phyloP scores from a whole-genome alignment of 2,329 filamentous ascomycete species.

The Trichoderma sp. region DNA sequence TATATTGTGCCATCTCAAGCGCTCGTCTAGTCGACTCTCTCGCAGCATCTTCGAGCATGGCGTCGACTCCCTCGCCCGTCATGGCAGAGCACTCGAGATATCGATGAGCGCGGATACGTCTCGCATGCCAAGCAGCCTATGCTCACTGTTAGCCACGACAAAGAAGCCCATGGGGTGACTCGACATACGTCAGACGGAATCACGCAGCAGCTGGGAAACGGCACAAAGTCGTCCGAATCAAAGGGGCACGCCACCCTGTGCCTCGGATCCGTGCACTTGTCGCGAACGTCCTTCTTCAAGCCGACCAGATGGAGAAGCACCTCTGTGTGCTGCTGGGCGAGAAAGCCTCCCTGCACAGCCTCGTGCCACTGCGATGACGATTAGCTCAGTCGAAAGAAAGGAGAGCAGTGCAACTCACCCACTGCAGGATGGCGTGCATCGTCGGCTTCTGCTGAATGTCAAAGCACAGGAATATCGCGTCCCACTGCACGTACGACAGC shows the following conservation, averaged over 20 bases:
- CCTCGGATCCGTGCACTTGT: constrained; percentile 25
- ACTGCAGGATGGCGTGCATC: constrained; percentile 39
- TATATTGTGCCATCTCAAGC: constrained; percentile 26
- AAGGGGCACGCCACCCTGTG: constrained; percentile 17
- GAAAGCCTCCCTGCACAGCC: constrained; percentile 35
- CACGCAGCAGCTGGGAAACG: constrained; percentile 36
- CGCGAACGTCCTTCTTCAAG: constrained; percentile 39
- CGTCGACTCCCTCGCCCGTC: constrained; percentile 40
- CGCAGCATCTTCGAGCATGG: constrained; percentile 34
- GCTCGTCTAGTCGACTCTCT: constrained; percentile 31
- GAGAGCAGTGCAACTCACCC: constrained; percentile 34
- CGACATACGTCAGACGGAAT: constrained; percentile 35
- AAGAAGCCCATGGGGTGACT: too few relatives aligned
- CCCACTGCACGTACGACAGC: constrained; percentile 41
- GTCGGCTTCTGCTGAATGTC: constrained; percentile 41
- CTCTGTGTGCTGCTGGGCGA: constrained; percentile 24
- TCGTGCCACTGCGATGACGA: constrained; percentile 35
- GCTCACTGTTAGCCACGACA: not conserved
- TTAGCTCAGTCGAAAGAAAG: not conserved
- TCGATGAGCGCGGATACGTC: constrained; percentile 33
- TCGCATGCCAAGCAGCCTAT: constrained; percentile 39
- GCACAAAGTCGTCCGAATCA: not conserved
- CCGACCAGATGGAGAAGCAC: constrained; percentile 40
- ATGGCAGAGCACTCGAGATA: constrained; percentile 43
- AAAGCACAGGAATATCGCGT: constrained; percentile 44